Conservation (phyloP, 2,329 filamentous ascomycete genomes). For the Colletotrichum zoysiae region DNA sequence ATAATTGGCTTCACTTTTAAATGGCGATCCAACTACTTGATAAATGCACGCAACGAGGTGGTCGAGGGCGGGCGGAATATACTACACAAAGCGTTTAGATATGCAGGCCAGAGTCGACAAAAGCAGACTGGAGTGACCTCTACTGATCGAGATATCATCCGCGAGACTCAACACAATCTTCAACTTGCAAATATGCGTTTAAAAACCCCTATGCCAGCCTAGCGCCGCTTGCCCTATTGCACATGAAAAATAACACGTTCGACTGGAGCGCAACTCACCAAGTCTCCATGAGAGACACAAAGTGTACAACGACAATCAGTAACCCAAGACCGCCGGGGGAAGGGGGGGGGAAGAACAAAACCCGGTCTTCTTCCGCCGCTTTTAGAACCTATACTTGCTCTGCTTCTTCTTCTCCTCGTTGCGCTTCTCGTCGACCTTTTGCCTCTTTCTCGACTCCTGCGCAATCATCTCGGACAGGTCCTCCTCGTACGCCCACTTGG, state of each 20-base stretch:
- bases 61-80: background rate
- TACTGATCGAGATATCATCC: background rate
- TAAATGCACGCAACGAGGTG: background rate
- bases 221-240: constrained; percentile 34
- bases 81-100: background rate
- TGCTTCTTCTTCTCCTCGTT: constrained; percentile 71
- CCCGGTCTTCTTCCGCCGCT: background rate
- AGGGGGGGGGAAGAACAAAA: no score
- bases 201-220: constrained; percentile 17
- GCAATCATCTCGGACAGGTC: constrained; percentile 97
- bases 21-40: background rate
- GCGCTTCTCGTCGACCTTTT: constrained; percentile 88
- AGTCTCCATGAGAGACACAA: background rate
- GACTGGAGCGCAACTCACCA: background rate
- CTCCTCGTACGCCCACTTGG: constrained; percentile 82
- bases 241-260: constrained; percentile 4
- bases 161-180: background rate
- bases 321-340: background rate
- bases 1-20: background rate
- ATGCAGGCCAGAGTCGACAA: background rate
- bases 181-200: background rate
- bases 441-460: constrained; percentile 88
- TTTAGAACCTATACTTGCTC: constrained; percentile 63
- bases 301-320: constrained; percentile 35
- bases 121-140: background rate